A percentile compares a stretch with the other conserved stretches of the same genome.
phyloP scores from a whole-genome alignment of 208 protist species.

The Leishmania tropica region DNA sequence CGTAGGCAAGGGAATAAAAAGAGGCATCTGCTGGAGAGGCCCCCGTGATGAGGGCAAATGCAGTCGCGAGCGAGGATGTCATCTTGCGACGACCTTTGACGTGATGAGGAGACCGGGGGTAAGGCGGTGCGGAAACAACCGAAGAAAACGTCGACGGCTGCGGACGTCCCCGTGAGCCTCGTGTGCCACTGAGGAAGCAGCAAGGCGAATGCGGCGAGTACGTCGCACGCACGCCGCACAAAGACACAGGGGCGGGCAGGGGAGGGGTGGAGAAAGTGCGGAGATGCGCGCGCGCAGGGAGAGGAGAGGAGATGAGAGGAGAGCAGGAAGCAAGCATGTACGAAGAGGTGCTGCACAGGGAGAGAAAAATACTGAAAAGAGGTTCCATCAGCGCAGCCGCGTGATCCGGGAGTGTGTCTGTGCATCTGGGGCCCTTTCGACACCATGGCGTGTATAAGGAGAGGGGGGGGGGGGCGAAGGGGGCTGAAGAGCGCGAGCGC shows the following conservation, averaged over 20 bases:
- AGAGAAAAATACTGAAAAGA: background rate
- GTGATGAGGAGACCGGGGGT: background rate
- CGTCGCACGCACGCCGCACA: background rate
- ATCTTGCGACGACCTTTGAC: background rate
- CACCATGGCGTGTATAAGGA: background rate
- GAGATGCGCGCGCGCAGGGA: background rate
- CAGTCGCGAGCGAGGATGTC: background rate
- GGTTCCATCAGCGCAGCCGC: background rate
- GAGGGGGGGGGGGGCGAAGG: background rate
- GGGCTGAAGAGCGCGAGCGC: background rate
- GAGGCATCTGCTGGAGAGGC: constrained; percentile 54
- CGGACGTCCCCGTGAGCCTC: background rate
- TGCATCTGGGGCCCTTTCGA: background rate
- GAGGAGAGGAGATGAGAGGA: background rate
- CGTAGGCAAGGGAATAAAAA: constrained; percentile 71
- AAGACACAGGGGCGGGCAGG: background rate
- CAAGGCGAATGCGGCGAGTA: background rate
- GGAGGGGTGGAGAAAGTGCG: background rate
- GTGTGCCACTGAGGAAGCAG: background rate
- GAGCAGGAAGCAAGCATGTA: background rate
- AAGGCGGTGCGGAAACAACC: background rate
- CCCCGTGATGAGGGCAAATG: constrained; percentile 31
- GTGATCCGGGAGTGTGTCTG: background rate
- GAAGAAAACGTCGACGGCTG: too few relatives aligned
- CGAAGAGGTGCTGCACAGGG: background rate